Evolutionary conservation across 23 red algal species (phyloP).

Genomic region (Chondrus crispus): DNA sequence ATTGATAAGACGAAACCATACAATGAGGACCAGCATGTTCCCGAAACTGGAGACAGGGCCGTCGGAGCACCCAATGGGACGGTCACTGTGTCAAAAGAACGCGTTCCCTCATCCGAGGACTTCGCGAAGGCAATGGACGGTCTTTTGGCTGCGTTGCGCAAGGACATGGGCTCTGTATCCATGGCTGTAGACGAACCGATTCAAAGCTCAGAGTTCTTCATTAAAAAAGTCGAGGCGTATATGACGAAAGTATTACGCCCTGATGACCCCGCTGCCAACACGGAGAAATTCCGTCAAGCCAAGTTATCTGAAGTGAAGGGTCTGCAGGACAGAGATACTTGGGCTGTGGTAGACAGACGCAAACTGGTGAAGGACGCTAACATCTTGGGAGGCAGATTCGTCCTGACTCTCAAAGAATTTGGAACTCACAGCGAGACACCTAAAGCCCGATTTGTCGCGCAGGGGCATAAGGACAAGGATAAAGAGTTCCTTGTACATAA

Average conservation of each 20-base stretch:
- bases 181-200: too few species aligned
- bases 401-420: slow-evolving; percentile 2
- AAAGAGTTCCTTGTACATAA: slow-evolving; percentile 3
- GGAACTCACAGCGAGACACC: not conserved
- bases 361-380: not conserved
- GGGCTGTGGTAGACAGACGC: not conserved
- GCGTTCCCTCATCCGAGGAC: too few species aligned
- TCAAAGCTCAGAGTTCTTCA: too few species aligned
- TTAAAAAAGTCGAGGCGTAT: not conserved
- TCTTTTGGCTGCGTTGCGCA: too few species aligned
- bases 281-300: not conserved
- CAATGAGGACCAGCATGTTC: not conserved
- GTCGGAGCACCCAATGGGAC: too few species aligned
- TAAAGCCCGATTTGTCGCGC: slow-evolving; percentile 7
- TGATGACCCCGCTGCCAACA: not conserved
- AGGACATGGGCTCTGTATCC: too few species aligned
- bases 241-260: not conserved
- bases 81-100: too few species aligned
- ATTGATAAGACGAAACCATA: not conserved
- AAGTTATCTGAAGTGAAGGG: not conserved
- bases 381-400: not conserved
- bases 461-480: not conserved
- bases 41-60: not conserved
- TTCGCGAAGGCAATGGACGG: too few species aligned
- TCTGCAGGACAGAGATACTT: not conserved